Percentiles rank a stretch among this genome's conserved stretches.
Conservation (phyloP, 2,329 filamentous ascomycete genomes). For the Ilyonectria mors-panacis region DNA sequence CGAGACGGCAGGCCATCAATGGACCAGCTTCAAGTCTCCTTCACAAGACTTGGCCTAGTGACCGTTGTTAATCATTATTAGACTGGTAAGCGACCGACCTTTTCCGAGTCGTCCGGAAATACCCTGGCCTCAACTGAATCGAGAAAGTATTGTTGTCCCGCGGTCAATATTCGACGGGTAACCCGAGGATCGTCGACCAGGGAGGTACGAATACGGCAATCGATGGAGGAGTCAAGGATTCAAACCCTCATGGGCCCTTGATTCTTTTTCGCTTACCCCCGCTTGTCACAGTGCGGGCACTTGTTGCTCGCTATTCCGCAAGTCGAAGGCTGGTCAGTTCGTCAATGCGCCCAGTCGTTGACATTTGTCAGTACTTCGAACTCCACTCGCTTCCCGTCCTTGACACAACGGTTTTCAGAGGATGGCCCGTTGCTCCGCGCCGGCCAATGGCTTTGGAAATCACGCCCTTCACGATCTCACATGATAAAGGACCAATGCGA, state of each 20-base stretch:
- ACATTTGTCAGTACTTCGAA: conserved; percentile 23
- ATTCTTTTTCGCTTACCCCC: conserved; percentile 37
- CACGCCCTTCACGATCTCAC: conserved; percentile 44
- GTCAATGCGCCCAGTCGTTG: conserved; percentile 39
- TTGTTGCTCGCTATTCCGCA: conserved; percentile 26
- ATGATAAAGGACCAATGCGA: conserved; percentile 49
- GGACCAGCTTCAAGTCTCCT: conserved; percentile 15
- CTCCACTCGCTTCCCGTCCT: conserved; percentile 31
- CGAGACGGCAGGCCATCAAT: conserved; percentile 22
- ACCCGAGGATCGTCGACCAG: conserved; percentile 33
- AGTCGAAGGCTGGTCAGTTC: conserved; percentile 30
- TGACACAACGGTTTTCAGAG: conserved; percentile 37
- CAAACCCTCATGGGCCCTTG: conserved; percentile 39
- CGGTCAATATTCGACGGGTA: conserved; percentile 32
- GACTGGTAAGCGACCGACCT: conserved; percentile 33
- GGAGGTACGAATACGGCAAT: conserved; percentile 39
- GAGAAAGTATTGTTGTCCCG: conserved; percentile 21
- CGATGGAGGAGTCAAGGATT: conserved; percentile 35
- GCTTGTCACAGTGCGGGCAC: conserved; percentile 43
- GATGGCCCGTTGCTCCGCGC: conserved; percentile 21
- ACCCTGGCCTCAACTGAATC: conserved; percentile 24
- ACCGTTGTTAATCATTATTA: conserved; percentile 32
- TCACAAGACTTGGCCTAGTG: conserved; percentile 35
- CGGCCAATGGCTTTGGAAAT: conserved; percentile 37
- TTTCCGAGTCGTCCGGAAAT: conserved; percentile 32